Base-by-base conservation (phyloP, 306 rosid genomes). In the Quercus mongolica region DNA sequence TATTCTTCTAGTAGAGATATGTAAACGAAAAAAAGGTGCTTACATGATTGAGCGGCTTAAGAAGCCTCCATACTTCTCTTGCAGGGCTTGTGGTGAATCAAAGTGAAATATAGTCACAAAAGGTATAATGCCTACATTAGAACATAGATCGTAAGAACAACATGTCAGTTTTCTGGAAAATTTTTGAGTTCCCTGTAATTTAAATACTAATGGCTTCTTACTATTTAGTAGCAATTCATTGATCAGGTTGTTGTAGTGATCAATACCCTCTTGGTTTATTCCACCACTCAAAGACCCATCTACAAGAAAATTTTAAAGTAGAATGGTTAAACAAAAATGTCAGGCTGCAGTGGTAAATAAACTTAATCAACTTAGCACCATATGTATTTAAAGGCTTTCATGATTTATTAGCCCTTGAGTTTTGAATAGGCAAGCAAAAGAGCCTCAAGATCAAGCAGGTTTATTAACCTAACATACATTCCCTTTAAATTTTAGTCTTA, bases 31-130 rank as follows among this genome's bases (percentile, higher is more conserved):
- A 18, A 4, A 54, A 75, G 23, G 33, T 58, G 9, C 76, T 78
- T 84, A 89, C 90, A 84, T 86, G 33, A 83, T 83, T 4, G 72
- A 20, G 52, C 30, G 51, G 51, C 69, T 83, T 56, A 83, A 31
- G 76, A 83, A 76, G 38, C 85, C 85, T 19, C 81, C 64, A 17
- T 25, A 2, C 56, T 77, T 4, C 18, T 4, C 8, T 58, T 58
- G 26, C 49, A 69, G 25, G 17, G 44, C 71, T 33, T 76, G 61
- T 19, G 85, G 85, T 3, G n/a, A 72, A 81, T 82, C 85, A 71
- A 82, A 82, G 74, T 82, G 85, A 3, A 52, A 0, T 4, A 82
- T 71, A 0, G 81, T 73, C 68, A 77, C 85, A 4, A 82, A 82
- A 63, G 85, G 85, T 17, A 31, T 68, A 54, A 82, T 82, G 61